These are phyloP conservation scores for Dictyophora rubrovolvata DNA, from an alignment of 768 basidiomycete genomes.

Conservation along the genomic window DNA sequence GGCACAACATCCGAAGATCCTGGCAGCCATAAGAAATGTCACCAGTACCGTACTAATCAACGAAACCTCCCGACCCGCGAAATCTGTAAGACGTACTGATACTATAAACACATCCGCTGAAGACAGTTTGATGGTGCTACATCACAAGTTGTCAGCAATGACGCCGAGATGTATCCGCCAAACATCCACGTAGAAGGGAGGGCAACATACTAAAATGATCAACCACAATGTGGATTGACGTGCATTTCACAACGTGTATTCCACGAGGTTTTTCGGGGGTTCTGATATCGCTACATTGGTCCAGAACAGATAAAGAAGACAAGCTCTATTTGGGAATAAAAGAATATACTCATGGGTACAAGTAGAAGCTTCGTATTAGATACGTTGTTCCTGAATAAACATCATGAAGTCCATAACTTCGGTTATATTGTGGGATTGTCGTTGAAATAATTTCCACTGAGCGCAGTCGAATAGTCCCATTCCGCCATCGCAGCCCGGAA, in stretches of 20 bases:
- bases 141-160: slow-evolving; percentile 22
- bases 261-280: neutral
- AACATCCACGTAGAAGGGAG: slow-evolving; percentile 15
- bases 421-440: slow-evolving; percentile 38
- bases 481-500: slow-evolving; percentile 28
- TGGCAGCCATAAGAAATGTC: neutral
- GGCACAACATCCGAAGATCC: neutral
- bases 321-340: neutral
- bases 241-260: neutral
- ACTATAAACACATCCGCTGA: slow-evolving; percentile 8
- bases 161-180: slow-evolving; percentile 10
- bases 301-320: too few species aligned
- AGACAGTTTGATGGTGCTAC: slow-evolving; percentile 24
- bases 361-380: neutral
- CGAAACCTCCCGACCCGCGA: neutral
- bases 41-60: neutral
- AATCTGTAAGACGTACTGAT: neutral
- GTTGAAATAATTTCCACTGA: slow-evolving; percentile 56
- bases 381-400: neutral
- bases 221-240: neutral
- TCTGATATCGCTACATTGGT: neutral
- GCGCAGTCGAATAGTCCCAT: slow-evolving; percentile 35
- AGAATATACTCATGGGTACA: neutral
- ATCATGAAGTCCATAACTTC: neutral
- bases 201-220: neutral